Base-by-base conservation (phyloP, 2,329 filamentous ascomycete genomes). In the Microdochium paspali region DNA sequence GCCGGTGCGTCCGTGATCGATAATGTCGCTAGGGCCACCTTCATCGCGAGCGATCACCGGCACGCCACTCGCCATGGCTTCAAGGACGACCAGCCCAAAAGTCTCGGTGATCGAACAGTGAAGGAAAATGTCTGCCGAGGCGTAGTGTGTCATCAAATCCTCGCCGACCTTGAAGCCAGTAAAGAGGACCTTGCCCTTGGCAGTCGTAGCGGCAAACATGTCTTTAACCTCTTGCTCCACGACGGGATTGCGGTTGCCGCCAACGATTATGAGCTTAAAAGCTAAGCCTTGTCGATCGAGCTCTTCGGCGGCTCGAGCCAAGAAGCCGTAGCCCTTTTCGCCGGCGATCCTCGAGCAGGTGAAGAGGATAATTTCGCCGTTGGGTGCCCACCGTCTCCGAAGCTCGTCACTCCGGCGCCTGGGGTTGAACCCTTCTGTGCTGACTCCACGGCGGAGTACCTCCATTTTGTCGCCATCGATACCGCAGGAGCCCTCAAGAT, bases 61-160 rank as follows among this genome's bases (percentile, higher is more conserved):
- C 2, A 87, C 72, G 2, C 82, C 81, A 52, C 80, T 84, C 0
- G 82, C 82, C 82, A 87, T 85, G 3, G 79, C 78, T 61, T 86
- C 83, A 2, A 86, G 67, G 1, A 86, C 82, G 0, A 87, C 82
- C 10, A 87, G 67, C 1, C 83, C 83, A 60, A 87, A 86, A 0
- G 83, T 87, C 62, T 87, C 83, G 1, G 82, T 86, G 49, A 86
- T 69, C 21, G 80, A 86, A 63, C 81, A 85, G 64, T 87, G 82
- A 13, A 87, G 63, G 58, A 87, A 86, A n/a, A 87, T 54, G 57
- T 87, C 82, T 1, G 77, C 82, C 3, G 77, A 78, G 2, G 84
- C 82, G 53, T 85, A 87, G 10, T 79, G 76, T n/a, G 71, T 67
- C n/a, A 81, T 82, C 9, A 87, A 69, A 2, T 73, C 71, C 45